Evolutionary conservation across 768 basidiomycete genomes (phyloP), one percentile per base, ranked within the genome.

Genomic region (Serendipita sp.): DNA sequence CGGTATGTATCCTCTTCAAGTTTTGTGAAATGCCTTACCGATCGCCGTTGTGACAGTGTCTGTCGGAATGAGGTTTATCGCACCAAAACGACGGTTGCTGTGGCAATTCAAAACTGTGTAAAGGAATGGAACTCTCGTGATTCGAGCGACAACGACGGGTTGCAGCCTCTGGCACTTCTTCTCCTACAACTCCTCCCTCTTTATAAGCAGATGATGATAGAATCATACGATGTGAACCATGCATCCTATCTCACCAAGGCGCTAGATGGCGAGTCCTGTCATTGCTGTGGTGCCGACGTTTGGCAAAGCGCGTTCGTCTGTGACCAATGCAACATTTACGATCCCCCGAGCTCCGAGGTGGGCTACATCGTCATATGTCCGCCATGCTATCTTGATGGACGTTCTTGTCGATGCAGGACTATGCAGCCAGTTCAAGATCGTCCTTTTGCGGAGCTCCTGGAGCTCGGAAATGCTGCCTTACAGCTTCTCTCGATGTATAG

Each of bases 281-380:
- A 92, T 70, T 91, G 89, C 71, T 92, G 90, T 69, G 84, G 83
- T 16, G 81, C 81, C 2, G 90, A 92, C 69, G 81, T 92, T 66
- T 92, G 91, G 68, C 84, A 89, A 68, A 84, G 85, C 66, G 90
- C 84, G 71, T 87, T 92, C 67, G 84, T 87, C 71, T 92, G 89
- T 70, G 70, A 71, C 1, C 66, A 68, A 0, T 87, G 88, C 68
- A 73, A 74, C 66, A 53, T 66, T 30, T 45, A 32, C 51, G 53
- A 56, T 3, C 28, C 46, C 3, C 28, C n/a, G 64, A 28, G 10
- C 32, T 47, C 24, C 34, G 62, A 63, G 63, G 8, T 65, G 67
- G 3, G 69, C 65, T 16, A 79, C 0, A 77, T 78, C 66, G 72
- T 79, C 18, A 73, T 89, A 3, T 92, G 90, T 72, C 74, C 86